Percentiles rank a stretch among this genome's conserved stretches.
Conservation (phyloP, 441 rosid species). For the Theobroma grandiflorum region DNA sequence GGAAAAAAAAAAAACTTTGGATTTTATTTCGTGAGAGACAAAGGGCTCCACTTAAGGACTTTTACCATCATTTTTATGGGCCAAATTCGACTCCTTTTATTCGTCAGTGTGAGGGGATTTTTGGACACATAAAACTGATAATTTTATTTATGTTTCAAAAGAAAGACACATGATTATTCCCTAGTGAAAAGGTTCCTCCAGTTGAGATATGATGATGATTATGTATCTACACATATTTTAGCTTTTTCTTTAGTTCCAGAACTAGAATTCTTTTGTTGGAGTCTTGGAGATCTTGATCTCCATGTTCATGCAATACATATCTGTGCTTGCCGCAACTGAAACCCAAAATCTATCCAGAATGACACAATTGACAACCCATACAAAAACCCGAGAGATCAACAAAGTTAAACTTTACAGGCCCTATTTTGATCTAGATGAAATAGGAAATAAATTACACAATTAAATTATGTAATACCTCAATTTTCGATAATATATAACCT, state of each 20-base stretch:
- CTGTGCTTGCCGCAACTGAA: neutral
- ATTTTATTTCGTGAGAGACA: slow-evolving; percentile 3
- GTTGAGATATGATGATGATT: neutral
- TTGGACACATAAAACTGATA: slow-evolving; percentile 7
- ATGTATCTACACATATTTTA: neutral
- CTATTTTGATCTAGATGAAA: neutral
- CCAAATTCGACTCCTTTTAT: slow-evolving; percentile 17
- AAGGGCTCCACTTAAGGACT: slow-evolving; percentile 32
- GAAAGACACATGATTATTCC: slow-evolving; percentile 23
- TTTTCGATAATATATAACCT: neutral
- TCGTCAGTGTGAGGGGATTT: slow-evolving; percentile 28
- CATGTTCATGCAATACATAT: neutral
- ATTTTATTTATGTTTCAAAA: slow-evolving; percentile 27
- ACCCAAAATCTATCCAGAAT: neutral
- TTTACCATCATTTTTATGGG: slow-evolving; percentile 21
- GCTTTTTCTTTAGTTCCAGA: neutral
- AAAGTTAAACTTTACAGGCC: neutral
- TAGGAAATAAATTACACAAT: no score
- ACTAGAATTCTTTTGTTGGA: neutral
- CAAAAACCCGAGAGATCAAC: neutral
- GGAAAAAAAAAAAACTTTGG: neutral
- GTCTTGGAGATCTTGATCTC: neutral
- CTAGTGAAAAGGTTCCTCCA: slow-evolving; percentile 4
- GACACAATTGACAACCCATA: neutral
- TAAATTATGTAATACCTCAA: neutral